phyloP scores from a whole-genome alignment of 495 filamentous ascomycete species.

The Chaetomium tenue region DNA sequence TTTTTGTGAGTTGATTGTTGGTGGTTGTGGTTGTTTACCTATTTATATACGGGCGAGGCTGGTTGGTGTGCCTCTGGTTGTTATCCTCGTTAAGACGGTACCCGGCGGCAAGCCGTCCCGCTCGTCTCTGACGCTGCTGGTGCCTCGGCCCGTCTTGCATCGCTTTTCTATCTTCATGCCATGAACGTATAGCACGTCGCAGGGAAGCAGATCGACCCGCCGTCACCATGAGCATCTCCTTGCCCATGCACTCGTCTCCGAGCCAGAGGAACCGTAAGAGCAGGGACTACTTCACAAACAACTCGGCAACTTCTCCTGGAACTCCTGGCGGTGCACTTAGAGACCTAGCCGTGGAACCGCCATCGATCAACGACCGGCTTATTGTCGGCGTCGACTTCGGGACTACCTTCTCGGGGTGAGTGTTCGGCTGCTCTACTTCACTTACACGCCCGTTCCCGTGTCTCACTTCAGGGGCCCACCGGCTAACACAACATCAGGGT shows the following conservation, averaged over 20 bases:
- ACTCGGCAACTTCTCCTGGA: slow-evolving; percentile 45
- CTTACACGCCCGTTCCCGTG: neutral
- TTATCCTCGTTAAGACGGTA: neutral
- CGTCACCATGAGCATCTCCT: slow-evolving; percentile 47
- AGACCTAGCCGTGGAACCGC: slow-evolving; percentile 49
- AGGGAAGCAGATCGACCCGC: slow-evolving; percentile 7
- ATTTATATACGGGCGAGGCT: neutral
- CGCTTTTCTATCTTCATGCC: slow-evolving; percentile 3
- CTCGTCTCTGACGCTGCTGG: slow-evolving; percentile 8
- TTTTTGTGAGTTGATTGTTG: neutral
- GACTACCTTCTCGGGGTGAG: slow-evolving; percentile 68
- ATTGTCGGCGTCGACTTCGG: slow-evolving; percentile 69
- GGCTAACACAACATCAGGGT: slow-evolving; percentile 48
- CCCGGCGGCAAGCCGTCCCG: slow-evolving; percentile 10
- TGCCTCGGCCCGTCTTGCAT: neutral
- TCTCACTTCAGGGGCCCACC: neutral
- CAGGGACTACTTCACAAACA: slow-evolving; percentile 52
- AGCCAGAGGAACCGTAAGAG: slow-evolving; percentile 54
- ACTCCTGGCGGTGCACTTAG: slow-evolving; percentile 55
- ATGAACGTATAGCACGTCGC: slow-evolving; percentile 4
- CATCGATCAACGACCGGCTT: slow-evolving; percentile 51
- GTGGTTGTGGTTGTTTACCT: neutral
- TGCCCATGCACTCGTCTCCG: slow-evolving; percentile 47
- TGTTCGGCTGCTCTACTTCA: neutral
- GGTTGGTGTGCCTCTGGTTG: neutral